phyloP scores from a whole-genome alignment of 2,329 filamentous ascomycete genomes.

The Volutella citrinella region DNA sequence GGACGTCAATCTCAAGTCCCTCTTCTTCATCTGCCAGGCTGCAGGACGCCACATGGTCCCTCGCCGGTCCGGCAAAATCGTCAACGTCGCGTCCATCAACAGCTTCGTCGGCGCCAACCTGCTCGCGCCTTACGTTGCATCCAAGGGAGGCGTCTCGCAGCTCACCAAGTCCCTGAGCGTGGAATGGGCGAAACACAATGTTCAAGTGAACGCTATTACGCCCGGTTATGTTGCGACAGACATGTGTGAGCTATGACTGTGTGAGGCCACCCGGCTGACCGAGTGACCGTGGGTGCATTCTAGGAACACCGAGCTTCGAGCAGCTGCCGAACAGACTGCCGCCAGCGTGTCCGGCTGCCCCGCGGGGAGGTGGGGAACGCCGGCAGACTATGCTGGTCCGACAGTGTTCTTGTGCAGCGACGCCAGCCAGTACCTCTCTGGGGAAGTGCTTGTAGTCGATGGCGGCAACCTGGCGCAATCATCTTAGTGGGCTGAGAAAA shows the following conservation, averaged over 20 bases:
- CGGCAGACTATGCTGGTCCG: slow-evolving; percentile 9
- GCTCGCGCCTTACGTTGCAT: slow-evolving; percentile 5
- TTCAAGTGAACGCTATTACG: slow-evolving; percentile 12
- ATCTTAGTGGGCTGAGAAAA: too few relatives aligned
- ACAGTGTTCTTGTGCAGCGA: slow-evolving; percentile 8
- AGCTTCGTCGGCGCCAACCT: slow-evolving; percentile 7
- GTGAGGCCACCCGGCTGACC: background rate
- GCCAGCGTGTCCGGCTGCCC: slow-evolving; percentile 3
- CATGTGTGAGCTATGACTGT: slow-evolving; percentile 1
- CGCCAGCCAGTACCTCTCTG: slow-evolving; percentile 9
- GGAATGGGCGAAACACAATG: slow-evolving; percentile 10
- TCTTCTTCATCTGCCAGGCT: slow-evolving; percentile 10
- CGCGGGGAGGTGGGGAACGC: slow-evolving; percentile 9
- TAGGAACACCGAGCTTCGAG: slow-evolving; percentile 7
- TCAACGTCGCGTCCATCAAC: slow-evolving; percentile 9
- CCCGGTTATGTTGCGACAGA: slow-evolving; percentile 8
- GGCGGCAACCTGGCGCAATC: slow-evolving; percentile 6
- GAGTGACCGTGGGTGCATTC: too few relatives aligned
- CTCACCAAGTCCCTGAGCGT: slow-evolving; percentile 12
- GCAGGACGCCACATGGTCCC: slow-evolving; percentile 9
- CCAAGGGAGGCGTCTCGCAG: slow-evolving; percentile 11
- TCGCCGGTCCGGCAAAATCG: slow-evolving; percentile 7
- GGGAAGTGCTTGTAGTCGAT: slow-evolving; percentile 8
- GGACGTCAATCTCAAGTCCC: slow-evolving; percentile 8
- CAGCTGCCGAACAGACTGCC: slow-evolving; percentile 2